Base-by-base conservation (phyloP, 2,329 filamentous ascomycete species). In the Aureobasidium uvarum region DNA sequence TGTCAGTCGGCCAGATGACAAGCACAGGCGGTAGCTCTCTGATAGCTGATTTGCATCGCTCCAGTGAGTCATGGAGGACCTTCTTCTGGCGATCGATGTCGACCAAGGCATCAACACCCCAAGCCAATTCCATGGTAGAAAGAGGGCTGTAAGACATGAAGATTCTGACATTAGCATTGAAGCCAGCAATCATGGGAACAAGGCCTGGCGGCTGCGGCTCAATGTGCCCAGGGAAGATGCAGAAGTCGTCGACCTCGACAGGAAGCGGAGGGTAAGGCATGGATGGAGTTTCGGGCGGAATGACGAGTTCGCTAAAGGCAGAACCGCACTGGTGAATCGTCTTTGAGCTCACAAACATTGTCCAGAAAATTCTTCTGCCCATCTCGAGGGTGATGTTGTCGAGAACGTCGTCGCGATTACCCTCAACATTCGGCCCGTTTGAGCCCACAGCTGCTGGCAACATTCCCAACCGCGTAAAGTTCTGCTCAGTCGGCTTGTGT, bases 211-310 rank as follows among this genome's bases (percentile, higher is more conserved):
- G 88, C 71, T 94, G 92, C 8, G 84, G 81, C 38, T 89, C 84
- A 60, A 94, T 85, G 68, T 90, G 86, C 28, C 87, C 85, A 1
- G 87, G 81, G 66, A 87, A 87, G 66, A 96, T 90, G 72, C 86
- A 93, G 66, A 89, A 87, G 75, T 96, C 92, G 70, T 96, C 92
- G 0, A 96, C 86, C 71, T 96, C 92, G 23, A 88, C 80, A 0
- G 92, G 92, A 14, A 92, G 81, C 8, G 90, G 89, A 3, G 92
- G 92, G 70, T 95, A 92, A 5, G 87, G 89, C 50, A 91, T 86
- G 31, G 84, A 87, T 0, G 87, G 86, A 0, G 91, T 96, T 1
- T 89, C 87, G 3, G 91, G 91, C 10, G 89, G 86, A 59, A 96
- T 87, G 41, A 89, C 84, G 43, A 93, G 79, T 70, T 92, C 90